phyloP scores from a whole-genome alignment of 2,329 filamentous ascomycete species.

The Aspergillus sp. region DNA sequence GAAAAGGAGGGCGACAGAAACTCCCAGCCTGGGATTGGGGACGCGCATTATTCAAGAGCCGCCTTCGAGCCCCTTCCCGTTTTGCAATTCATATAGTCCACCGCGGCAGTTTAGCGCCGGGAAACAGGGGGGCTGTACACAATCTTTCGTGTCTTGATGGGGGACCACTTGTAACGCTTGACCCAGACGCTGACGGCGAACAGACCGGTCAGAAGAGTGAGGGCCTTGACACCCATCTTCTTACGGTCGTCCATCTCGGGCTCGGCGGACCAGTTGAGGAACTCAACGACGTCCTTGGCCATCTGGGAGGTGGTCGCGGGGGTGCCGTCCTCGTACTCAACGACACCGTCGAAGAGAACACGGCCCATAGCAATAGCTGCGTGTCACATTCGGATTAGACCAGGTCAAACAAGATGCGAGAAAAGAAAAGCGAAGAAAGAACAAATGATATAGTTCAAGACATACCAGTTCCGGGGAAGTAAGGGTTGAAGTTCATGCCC shows the following conservation, averaged over 20 bases:
- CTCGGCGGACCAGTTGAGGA: slow-evolving; percentile 98
- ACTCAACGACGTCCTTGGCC: slow-evolving; percentile 99
- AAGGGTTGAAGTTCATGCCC: slow-evolving; percentile 99
- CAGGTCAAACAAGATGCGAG: not conserved
- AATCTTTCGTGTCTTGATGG: slow-evolving; percentile 93
- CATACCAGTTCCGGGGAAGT: slow-evolving; percentile 93
- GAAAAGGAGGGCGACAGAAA: slow-evolving; percentile 23
- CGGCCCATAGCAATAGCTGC: slow-evolving; percentile 89
- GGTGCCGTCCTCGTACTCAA: slow-evolving; percentile 97
- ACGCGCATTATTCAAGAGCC: slow-evolving; percentile 26
- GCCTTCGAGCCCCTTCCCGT: slow-evolving; percentile 26
- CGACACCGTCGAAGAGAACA: slow-evolving; percentile 94
- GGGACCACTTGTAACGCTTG: slow-evolving; percentile 99
- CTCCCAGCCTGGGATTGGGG: slow-evolving; percentile 25
- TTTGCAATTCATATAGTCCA: slow-evolving; percentile 31
- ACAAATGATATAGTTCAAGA: slow-evolving; percentile 1
- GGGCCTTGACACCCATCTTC: slow-evolving; percentile 98
- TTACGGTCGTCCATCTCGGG: slow-evolving; percentile 99
- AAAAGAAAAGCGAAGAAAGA: not conserved
- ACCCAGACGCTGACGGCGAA: slow-evolving; percentile 92
- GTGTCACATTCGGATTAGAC: slow-evolving; percentile 5
- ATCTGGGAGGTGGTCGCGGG: slow-evolving; percentile 95
- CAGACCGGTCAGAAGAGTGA: slow-evolving; percentile 75
- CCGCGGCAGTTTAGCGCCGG: slow-evolving; percentile 33
- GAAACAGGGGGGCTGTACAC: slow-evolving; percentile 72